Evolutionary conservation across 108 stramenopile species (phyloP), one percentile per base, ranked within the genome.

Genomic region (Poteriospumella lacustris): DNA sequence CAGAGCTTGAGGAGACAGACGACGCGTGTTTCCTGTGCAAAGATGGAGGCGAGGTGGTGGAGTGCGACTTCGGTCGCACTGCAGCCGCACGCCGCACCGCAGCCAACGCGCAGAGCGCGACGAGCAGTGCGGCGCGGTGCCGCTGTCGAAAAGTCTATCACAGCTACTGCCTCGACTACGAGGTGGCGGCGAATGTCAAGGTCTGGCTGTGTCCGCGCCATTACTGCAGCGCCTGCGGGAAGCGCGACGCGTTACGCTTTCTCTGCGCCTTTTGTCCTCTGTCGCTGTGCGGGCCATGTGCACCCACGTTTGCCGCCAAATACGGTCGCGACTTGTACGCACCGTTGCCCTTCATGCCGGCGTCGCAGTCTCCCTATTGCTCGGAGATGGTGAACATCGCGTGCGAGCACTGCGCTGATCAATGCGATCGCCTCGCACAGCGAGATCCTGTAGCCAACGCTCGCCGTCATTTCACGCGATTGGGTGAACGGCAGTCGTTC

Each of bases 11-110:
- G 42, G 31, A 34, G 26, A 73, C 70, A 24, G 70, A 73, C 26
- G 70, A 73, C 33, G 12, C 36, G 9, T 73, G 70, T 24, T 73
- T 52, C 70, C 41, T 73, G 70, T 73, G 70, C 42, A 73, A 73
- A 24, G 70, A 73, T 24, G 70, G 70, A 9, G 70, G 70, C 3
- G 70, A 73, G 5, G 12, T 73, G 3, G 41, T 73, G 9, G 70
- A 73, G 41, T 73, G 70, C 24, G 70, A 73, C 33, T 56, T 40
- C 19, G 9, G 64, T 19, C 31, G 31, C 36, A 9, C 39, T 56
- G n/a, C 24, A 56, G 24, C 52, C 24, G 52, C n/a, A n/a, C n/a
- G n/a, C n/a, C n/a, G n/a, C n/a, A n/a, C n/a, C n/a, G n/a, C n/a
- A n/a, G n/a, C n/a, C n/a, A n/a, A n/a, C n/a, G n/a, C n/a, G n/a